Conservation (phyloP, 805 yeast genomes). For the Candida glaebosa region DNA sequence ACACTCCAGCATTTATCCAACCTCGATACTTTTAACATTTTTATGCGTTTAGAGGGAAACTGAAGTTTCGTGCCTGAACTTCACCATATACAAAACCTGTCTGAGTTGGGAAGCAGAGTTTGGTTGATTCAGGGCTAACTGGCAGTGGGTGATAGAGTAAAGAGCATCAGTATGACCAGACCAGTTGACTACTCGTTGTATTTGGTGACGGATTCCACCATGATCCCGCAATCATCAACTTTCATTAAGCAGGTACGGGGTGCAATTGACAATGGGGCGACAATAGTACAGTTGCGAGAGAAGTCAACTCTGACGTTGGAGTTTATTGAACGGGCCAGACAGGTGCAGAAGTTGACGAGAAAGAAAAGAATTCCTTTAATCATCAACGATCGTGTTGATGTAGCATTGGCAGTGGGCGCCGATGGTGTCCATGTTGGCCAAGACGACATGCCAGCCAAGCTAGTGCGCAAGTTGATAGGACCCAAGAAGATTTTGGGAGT, state of each 20-base stretch:
- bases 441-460: constrained; percentile 68
- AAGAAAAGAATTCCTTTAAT: constrained; percentile 66
- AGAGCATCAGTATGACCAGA: neutral
- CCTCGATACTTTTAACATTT: neutral
- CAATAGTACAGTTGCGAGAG: constrained; percentile 81
- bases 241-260: constrained; percentile 59
- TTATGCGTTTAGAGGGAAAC: constrained; percentile 1
- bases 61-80: no score
- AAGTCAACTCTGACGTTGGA: constrained; percentile 65
- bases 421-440: constrained; percentile 95
- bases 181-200: constrained; percentile 57
- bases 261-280: constrained; percentile 70
- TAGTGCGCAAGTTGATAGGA: constrained; percentile 65
- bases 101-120: no score
- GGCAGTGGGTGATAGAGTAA: neutral
- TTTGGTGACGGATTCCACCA: constrained; percentile 74
- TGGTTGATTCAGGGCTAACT: no score
- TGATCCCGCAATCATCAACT: constrained; percentile 54
- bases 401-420: constrained; percentile 84
- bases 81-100: no score
- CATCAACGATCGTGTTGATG: constrained; percentile 84
- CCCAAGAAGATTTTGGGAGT: constrained; percentile 76
- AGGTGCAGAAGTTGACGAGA: constrained; percentile 60
- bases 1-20: neutral
- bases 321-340: constrained; percentile 59